Percentiles rank a stretch among this genome's conserved stretches.
Evolutionary conservation across 2,329 filamentous ascomycete genomes (phyloP).

Genomic region (Venturiaceae sp.): DNA sequence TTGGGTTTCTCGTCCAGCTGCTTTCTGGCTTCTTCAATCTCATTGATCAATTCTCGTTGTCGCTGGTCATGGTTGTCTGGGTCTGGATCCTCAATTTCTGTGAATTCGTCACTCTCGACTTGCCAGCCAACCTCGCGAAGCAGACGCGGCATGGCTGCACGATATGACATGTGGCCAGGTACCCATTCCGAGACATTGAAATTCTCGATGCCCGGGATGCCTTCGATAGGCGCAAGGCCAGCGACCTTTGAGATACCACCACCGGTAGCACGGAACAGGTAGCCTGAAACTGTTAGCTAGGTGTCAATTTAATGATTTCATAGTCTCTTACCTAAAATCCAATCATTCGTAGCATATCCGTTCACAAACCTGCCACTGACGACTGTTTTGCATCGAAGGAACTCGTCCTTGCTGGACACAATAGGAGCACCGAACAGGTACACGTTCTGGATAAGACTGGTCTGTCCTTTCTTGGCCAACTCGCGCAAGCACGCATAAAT

Average conservation of each 20-base stretch:
- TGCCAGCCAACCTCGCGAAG: conserved; percentile 83
- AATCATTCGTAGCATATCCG: conserved; percentile 88
- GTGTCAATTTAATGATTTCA: background rate
- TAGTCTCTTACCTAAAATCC: conserved; percentile 62
- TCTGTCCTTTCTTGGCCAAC: conserved; percentile 71
- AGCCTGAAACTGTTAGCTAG: conserved; percentile 36
- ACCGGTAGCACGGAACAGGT: conserved; percentile 88
- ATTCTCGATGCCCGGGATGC: conserved; percentile 79
- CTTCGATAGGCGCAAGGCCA: conserved; percentile 68
- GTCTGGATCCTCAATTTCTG: conserved; percentile 93
- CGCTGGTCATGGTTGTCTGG: conserved; percentile 83
- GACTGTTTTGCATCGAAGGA: conserved; percentile 67
- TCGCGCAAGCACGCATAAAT: conserved; percentile 89
- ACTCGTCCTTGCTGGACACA: conserved; percentile 88
- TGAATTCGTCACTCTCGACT: conserved; percentile 88
- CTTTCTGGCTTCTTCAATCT: conserved; percentile 89
- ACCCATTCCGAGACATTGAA: conserved; percentile 79
- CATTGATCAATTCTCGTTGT: conserved; percentile 87
- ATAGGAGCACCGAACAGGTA: conserved; percentile 90
- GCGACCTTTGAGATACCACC: conserved; percentile 86
- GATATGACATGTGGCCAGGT: conserved; percentile 93
- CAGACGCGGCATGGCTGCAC: conserved; percentile 79
- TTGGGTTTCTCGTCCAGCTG: conserved; percentile 74
- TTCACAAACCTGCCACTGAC: conserved; percentile 92
- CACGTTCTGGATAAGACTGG: conserved; percentile 86